A percentile compares a stretch with the other conserved stretches of the same genome.
Evolutionary conservation across 805 yeast genomes (phyloP).

Genomic region (Yarrowia hollandica): DNA sequence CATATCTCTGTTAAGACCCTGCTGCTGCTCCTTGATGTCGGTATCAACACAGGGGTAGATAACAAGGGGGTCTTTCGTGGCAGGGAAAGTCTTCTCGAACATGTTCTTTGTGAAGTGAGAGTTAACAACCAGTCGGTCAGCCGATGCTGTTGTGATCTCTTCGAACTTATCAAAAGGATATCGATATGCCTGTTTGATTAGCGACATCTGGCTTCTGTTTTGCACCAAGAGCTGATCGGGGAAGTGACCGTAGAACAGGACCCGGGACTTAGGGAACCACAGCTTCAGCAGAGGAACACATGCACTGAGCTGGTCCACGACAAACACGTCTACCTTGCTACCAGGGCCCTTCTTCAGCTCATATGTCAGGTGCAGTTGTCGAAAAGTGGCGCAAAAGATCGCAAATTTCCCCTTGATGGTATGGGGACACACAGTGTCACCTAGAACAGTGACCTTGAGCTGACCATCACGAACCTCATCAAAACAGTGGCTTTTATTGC

Average conservation of each 20-base stretch:
- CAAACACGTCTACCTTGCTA: conserved; percentile 61
- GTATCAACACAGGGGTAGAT: conserved; percentile 77
- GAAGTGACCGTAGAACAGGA: conserved; percentile 91
- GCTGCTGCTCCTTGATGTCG: conserved; percentile 31
- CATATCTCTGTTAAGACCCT: conserved; percentile 11
- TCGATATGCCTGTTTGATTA: conserved; percentile 66
- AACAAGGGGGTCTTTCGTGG: conserved; percentile 50
- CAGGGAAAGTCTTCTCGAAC: conserved; percentile 61
- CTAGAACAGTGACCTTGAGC: conserved; percentile 67
- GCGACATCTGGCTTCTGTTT: conserved; percentile 45
- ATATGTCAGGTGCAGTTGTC: conserved; percentile 69
- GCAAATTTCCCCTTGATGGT: conserved; percentile 63
- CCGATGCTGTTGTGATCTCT: conserved; percentile 69
- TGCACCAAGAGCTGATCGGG: conserved; percentile 82
- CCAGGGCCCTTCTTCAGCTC: conserved; percentile 52
- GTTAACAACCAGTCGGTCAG: conserved; percentile 85
- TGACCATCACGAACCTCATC: conserved; percentile 69
- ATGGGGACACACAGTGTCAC: conserved; percentile 79
- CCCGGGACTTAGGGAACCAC: conserved; percentile 44
- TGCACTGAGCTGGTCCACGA: conserved; percentile 86
- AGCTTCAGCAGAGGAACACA: conserved; percentile 69
- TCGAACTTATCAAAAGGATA: conserved; percentile 82
- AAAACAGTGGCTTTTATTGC: conserved; percentile 83
- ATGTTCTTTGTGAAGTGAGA: conserved; percentile 76
- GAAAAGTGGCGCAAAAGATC: conserved; percentile 76